phyloP scores from a whole-genome alignment of 2,329 filamentous ascomycete species.

The Microdochium paspali region DNA sequence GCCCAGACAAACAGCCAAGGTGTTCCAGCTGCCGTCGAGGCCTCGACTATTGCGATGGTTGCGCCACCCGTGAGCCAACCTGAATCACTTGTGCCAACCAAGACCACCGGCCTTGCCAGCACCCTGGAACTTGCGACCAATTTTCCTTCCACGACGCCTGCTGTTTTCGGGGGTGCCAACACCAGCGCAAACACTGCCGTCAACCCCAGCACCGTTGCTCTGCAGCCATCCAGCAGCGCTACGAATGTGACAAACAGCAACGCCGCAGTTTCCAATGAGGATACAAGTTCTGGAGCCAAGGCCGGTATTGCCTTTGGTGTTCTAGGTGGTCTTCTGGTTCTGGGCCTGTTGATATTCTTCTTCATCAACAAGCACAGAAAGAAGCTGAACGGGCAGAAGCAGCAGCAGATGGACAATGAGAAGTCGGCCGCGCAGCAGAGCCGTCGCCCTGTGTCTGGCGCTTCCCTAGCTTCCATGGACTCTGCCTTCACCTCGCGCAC shows the following conservation, averaged over 20 bases:
- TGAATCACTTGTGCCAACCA: constrained; percentile 10
- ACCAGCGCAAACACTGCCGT: constrained; percentile 8
- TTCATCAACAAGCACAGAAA: constrained; percentile 62
- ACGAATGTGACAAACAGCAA: constrained; percentile 25
- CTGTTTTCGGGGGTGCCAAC: background rate
- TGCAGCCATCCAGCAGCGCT: constrained; percentile 9
- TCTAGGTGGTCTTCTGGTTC: constrained; percentile 55
- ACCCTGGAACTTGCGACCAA: constrained; percentile 18
- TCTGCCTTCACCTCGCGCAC: constrained; percentile 26
- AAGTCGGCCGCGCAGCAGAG: constrained; percentile 41
- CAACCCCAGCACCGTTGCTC: constrained; percentile 9
- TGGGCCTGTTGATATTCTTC: constrained; percentile 63
- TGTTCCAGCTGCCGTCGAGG: background rate
- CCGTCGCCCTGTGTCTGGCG: constrained; percentile 19
- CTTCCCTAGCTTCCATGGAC: constrained; percentile 12
- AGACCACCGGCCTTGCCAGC: constrained; percentile 17
- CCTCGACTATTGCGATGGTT: background rate
- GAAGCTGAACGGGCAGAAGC: constrained; percentile 43
- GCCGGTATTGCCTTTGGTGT: constrained; percentile 83
- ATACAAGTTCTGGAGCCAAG: constrained; percentile 39
- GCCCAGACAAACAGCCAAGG: background rate
- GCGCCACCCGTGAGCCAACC: constrained; percentile 2
- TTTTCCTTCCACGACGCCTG: constrained; percentile 14
- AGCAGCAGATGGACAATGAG: constrained; percentile 49
- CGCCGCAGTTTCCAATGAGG: constrained; percentile 49